Conservation (phyloP, 2,329 filamentous ascomycete species). For the Metarhizium rileyi region DNA sequence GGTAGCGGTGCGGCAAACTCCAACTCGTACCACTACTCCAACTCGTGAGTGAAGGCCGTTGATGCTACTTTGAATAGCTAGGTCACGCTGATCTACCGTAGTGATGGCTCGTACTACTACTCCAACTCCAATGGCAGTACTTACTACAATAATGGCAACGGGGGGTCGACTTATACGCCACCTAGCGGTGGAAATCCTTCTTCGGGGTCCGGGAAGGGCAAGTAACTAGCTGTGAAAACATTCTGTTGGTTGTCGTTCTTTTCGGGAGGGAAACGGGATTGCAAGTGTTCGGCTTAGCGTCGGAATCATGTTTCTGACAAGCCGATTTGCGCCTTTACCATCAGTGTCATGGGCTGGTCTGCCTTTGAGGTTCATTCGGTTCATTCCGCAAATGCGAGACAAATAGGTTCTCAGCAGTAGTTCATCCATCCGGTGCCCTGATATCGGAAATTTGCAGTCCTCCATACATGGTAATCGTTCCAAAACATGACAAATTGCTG, state of each 20-base stretch:
- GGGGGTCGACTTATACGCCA: constrained; percentile 50
- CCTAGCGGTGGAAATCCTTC: constrained; percentile 18
- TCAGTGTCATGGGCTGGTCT: too few species aligned
- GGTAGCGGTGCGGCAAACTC: constrained; percentile 42
- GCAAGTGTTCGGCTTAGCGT: too few species aligned
- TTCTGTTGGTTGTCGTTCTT: too few species aligned
- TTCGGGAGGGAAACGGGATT: too few species aligned
- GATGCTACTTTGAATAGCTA: not conserved
- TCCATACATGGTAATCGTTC: not conserved
- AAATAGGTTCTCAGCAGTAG: not conserved
- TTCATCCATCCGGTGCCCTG: not conserved
- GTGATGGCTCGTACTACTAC: constrained; percentile 64
- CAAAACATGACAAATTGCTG: not conserved
- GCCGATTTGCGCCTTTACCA: too few species aligned
- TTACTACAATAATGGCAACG: constrained; percentile 55
- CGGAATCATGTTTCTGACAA: too few species aligned
- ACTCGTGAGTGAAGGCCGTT: constrained; percentile 32
- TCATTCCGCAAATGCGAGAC: too few species aligned
- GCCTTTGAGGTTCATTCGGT: too few species aligned
- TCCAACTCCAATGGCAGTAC: constrained; percentile 58
- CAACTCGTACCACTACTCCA: constrained; percentile 61
- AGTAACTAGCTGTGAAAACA: too few species aligned
- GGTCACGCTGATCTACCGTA: constrained; percentile 19
- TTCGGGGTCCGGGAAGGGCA: not conserved
- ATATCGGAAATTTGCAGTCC: not conserved